A percentile compares a stretch with the other conserved stretches of the same genome.
Conservation (phyloP, 2,329 filamentous ascomycete genomes). For the Annulohypoxylon truncatum region DNA sequence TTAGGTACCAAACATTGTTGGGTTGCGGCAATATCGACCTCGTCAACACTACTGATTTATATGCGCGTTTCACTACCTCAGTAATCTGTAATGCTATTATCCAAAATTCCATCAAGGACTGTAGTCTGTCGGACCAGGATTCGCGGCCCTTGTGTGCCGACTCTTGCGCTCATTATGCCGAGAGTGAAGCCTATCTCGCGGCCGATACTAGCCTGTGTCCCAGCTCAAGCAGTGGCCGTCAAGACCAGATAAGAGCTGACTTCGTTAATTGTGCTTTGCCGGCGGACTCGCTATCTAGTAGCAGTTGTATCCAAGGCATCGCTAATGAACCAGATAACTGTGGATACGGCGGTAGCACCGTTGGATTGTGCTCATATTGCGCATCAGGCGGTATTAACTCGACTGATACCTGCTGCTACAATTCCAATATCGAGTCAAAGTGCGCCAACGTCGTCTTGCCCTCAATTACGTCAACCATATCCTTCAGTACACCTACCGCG, state of each 20-base stretch:
- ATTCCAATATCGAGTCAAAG: constrained; percentile 76
- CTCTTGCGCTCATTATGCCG: constrained; percentile 86
- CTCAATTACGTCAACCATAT: constrained; percentile 75
- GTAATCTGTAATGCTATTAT: constrained; percentile 94
- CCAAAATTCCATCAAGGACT: constrained; percentile 82
- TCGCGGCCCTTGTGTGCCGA: constrained; percentile 87
- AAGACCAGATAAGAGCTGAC: constrained; percentile 86
- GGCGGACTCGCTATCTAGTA: constrained; percentile 78
- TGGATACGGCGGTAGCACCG: constrained; percentile 77
- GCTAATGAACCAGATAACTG: constrained; percentile 89
- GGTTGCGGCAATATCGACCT: constrained; percentile 84
- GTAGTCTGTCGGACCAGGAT: constrained; percentile 71
- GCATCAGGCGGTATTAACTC: constrained; percentile 84
- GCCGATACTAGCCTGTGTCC: constrained; percentile 80
- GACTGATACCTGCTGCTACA: constrained; percentile 95
- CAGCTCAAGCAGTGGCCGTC: constrained; percentile 71
- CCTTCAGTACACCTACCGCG: constrained; percentile 62
- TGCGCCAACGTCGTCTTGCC: constrained; percentile 85
- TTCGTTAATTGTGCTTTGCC: constrained; percentile 91
- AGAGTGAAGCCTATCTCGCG: constrained; percentile 87
- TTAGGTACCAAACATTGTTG: constrained; percentile 82
- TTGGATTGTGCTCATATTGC: constrained; percentile 90
- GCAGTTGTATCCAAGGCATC: constrained; percentile 78
- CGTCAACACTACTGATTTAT: constrained; percentile 81
- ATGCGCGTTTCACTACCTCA: constrained; percentile 92